Evolutionary conservation across 139 green algal species (phyloP), one percentile per base, ranked within the genome.

Genomic region (Medakamo hakoo): DNA sequence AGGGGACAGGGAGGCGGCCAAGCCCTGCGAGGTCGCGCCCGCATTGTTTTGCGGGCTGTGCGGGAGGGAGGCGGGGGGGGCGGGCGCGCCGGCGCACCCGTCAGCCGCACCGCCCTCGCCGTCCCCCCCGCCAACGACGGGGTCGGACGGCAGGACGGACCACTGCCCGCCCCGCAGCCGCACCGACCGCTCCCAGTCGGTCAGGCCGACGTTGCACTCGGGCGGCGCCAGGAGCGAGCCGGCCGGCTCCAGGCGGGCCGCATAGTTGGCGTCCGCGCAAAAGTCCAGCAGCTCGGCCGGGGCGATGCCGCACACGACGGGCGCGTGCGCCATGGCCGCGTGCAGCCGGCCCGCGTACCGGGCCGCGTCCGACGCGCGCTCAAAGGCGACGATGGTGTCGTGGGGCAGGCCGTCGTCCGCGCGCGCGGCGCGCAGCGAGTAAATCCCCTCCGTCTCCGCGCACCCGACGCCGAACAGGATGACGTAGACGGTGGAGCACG

Each of bases 321-420:
- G 80, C 61, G 61, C 55, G 49, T 92, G 82, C 29, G 78, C 72
- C 80, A 93, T 88, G n/a, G 75, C 82, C 1, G 83, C 82, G 63
- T 92, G 82, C 63, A 92, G 74, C 60, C 87, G 63, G 4, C 73
- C 72, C 3, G 80, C 69, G 27, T 88, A 92, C 58, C 82, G 58
- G 25, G 73, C n/a, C 14, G 86, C 86, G 55, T 94, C 86, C 28
- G 86, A 75, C 61, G 80, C 67, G 18, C 55, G 63, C 64, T 85
- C 78, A 76, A 94, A 94, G 0, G 80, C 85, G 55, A 94, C 81
- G 58, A 94, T 89, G 16, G 86, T 94, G 75, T 94, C 86, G 20
- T 82, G 66, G 1, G 80, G 84, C 32, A 88, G 49, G 4, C 71
- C 77, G 31, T 87, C 82, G 3, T 68, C 70, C 40, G 59, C 59